Conservation (phyloP, 495 filamentous ascomycete species). For the Neurospora hispaniola region DNA sequence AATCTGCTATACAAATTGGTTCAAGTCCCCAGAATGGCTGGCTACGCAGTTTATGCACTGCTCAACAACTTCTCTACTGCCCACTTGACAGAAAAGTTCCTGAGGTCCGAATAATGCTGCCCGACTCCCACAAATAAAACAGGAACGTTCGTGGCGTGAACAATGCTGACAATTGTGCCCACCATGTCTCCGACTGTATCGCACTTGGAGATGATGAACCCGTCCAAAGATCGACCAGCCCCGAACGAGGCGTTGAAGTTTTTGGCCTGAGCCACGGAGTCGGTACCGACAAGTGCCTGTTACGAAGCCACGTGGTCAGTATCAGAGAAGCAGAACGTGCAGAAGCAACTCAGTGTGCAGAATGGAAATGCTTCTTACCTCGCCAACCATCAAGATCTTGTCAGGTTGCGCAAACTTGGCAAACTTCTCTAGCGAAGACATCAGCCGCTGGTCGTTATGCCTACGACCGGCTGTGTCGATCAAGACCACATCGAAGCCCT, state of each 20-base stretch:
- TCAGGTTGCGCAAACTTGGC: conserved; percentile 90
- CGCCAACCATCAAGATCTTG: conserved; percentile 98
- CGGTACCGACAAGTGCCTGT: conserved; percentile 79
- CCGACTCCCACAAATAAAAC: conserved; percentile 91
- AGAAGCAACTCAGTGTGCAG: background rate
- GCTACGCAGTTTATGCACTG: conserved; percentile 13
- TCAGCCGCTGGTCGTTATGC: conserved; percentile 90
- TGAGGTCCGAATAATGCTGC: conserved; percentile 92
- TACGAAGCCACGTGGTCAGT: conserved; percentile 6
- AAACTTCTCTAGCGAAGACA: conserved; percentile 94
- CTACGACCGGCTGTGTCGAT: conserved; percentile 93
- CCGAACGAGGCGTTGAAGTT: conserved; percentile 95
- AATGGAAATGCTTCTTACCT: conserved; percentile 34
- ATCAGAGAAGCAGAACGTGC: background rate
- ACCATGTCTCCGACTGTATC: conserved; percentile 99
- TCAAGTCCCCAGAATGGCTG: background rate
- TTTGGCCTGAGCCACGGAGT: conserved; percentile 86
- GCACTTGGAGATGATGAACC: conserved; percentile 97
- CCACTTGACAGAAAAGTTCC: conserved; percentile 87
- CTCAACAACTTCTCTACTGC: conserved; percentile 66
- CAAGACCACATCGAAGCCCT: conserved; percentile 83
- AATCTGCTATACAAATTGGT: background rate
- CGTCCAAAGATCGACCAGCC: conserved; percentile 65
- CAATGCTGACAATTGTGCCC: conserved; percentile 91
- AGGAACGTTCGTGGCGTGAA: conserved; percentile 92